Conservation (phyloP, 2,329 filamentous ascomycete genomes). For the Penicillium olsonii region DNA sequence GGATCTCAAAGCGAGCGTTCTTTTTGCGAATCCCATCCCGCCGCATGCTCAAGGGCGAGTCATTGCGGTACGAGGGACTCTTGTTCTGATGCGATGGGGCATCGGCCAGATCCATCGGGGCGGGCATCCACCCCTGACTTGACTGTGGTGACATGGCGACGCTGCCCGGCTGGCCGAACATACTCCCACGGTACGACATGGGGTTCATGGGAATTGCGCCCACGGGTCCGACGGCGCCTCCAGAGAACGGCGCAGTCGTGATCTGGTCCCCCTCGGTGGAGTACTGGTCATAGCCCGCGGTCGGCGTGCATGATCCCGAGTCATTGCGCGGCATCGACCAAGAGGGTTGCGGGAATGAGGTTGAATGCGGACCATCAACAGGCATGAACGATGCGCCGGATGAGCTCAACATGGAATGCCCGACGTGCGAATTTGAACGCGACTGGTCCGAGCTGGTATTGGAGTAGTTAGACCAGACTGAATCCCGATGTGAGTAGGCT, state of each 20-base stretch:
- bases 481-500: slow-evolving; percentile 55
- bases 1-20: slow-evolving; percentile 97
- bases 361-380: slow-evolving; percentile 51
- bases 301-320: slow-evolving; percentile 73
- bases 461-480: slow-evolving; percentile 52
- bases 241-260: slow-evolving; percentile 44
- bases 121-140: slow-evolving; percentile 58
- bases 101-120: slow-evolving; percentile 51
- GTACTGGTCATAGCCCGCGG: slow-evolving; percentile 69
- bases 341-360: slow-evolving; percentile 43
- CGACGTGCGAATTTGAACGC: slow-evolving; percentile 44
- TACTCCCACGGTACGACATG: slow-evolving; percentile 49
- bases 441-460: slow-evolving; percentile 45
- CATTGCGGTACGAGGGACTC: slow-evolving; percentile 67
- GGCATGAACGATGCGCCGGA: slow-evolving; percentile 65
- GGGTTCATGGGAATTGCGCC: slow-evolving; percentile 40
- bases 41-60: slow-evolving; percentile 72
- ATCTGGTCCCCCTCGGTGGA: slow-evolving; percentile 53
- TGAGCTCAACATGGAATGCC: slow-evolving; percentile 52
- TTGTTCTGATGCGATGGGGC: slow-evolving; percentile 56
- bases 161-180: slow-evolving; percentile 51
- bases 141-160: slow-evolving; percentile 64
- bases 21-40: slow-evolving; percentile 96
- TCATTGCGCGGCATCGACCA: slow-evolving; percentile 65
- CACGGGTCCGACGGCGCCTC: slow-evolving; percentile 44